Conservation (phyloP, 139 green algal species). For the Gonium pectorale region DNA sequence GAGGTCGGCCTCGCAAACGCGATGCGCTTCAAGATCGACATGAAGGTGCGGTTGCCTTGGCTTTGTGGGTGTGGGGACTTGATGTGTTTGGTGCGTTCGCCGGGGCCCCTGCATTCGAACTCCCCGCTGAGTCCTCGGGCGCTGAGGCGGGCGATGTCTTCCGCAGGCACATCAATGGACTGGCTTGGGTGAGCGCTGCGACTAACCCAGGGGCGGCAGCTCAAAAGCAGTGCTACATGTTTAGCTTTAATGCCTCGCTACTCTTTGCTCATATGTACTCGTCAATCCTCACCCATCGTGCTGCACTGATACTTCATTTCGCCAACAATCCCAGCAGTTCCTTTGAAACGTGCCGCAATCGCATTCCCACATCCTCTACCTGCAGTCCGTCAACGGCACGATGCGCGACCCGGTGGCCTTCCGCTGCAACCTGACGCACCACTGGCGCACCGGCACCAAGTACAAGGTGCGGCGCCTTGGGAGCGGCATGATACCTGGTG, state of each 20-base stretch:
- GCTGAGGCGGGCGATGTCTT: slow-evolving; percentile 40
- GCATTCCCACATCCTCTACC: not conserved
- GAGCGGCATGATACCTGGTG: too few relatives aligned
- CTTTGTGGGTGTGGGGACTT: not conserved
- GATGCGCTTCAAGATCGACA: slow-evolving; percentile 96
- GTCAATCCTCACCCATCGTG: too few relatives aligned
- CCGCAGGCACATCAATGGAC: slow-evolving; percentile 26
- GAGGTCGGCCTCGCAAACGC: slow-evolving; percentile 81
- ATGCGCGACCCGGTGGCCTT: slow-evolving; percentile 96
- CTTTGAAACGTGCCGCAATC: too few relatives aligned
- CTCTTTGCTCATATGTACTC: too few relatives aligned
- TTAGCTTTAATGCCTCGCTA: too few relatives aligned
- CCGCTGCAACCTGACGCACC: slow-evolving; percentile 92
- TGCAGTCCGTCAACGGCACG: slow-evolving; percentile 81
- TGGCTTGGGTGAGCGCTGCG: slow-evolving; percentile 53
- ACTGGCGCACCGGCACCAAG: slow-evolving; percentile 92
- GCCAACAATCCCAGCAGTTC: too few relatives aligned
- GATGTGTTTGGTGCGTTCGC: too few relatives aligned
- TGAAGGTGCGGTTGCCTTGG: slow-evolving; percentile 68
- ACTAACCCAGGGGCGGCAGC: slow-evolving; percentile 34
- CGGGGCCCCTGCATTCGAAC: not conserved
- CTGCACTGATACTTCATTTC: too few relatives aligned
- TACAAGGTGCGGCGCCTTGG: slow-evolving; percentile 92
- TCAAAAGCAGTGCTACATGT: slow-evolving; percentile 50
- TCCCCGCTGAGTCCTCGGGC: slow-evolving; percentile 4